A percentile compares a stretch with the other conserved stretches of the same genome.
Conservation (phyloP, 805 yeast species). For the Kazachstania martiniae region DNA sequence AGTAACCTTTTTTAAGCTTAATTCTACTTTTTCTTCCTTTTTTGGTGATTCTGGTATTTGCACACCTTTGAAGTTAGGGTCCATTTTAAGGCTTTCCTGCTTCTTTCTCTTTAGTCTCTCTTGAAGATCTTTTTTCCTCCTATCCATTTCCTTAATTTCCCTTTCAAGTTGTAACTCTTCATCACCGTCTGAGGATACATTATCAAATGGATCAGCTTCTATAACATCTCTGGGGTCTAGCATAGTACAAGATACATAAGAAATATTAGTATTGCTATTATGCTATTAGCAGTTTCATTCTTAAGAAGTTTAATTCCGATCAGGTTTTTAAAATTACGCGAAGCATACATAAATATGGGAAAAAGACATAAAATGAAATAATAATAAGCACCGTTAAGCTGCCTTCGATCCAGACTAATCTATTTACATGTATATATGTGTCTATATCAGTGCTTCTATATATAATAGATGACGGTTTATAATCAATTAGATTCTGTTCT, state of each 20-base stretch:
- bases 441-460: too few relatives aligned
- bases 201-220: slow-evolving; percentile 11
- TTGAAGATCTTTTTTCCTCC: slow-evolving; percentile 17
- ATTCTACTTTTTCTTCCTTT: slow-evolving; percentile 13
- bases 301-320: too few relatives aligned
- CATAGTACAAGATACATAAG: too few relatives aligned
- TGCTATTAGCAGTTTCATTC: too few relatives aligned
- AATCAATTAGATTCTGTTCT: background rate
- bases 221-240: slow-evolving; percentile 22
- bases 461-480: background rate
- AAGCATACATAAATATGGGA: background rate
- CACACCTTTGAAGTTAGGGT: slow-evolving; percentile 18
- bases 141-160: slow-evolving; percentile 19
- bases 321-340: too few relatives aligned
- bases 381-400: too few relatives aligned
- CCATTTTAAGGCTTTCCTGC: slow-evolving; percentile 6
- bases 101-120: slow-evolving; percentile 14
- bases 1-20: background rate
- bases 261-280: too few relatives aligned
- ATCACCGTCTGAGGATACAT: slow-evolving; percentile 16
- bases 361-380: background rate
- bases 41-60: slow-evolving; percentile 25
- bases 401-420: too few relatives aligned
- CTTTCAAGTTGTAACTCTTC: slow-evolving; percentile 13
- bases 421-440: background rate